Percentiles rank a stretch among this genome's conserved stretches.
Conservation (phyloP, 805 yeast genomes). For the Yamadazyma sp. region DNA sequence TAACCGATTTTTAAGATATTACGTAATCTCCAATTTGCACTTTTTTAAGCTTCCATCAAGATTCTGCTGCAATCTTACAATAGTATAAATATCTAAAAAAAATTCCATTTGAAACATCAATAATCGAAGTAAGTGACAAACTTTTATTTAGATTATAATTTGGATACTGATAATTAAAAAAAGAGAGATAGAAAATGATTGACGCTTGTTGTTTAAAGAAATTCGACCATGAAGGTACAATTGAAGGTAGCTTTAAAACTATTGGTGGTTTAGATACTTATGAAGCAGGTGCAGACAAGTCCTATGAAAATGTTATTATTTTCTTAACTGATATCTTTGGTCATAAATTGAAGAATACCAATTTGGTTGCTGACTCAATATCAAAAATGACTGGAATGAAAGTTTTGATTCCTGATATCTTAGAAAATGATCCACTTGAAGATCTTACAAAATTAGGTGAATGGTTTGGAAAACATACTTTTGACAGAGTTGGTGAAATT, state of each 20-base stretch:
- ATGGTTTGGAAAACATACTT: conserved; percentile 12
- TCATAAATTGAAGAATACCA: conserved; percentile 23
- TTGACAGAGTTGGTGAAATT: conserved; percentile 11
- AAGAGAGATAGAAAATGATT: background rate
- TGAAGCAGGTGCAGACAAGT: conserved; percentile 20
- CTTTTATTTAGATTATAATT: too few species aligned
- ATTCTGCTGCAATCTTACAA: too few species aligned
- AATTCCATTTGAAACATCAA: too few species aligned
- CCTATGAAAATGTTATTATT: conserved; percentile 20
- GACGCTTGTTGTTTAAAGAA: conserved; percentile 20
- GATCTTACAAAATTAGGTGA: conserved; percentile 3
- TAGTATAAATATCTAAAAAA: too few species aligned
- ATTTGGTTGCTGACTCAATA: conserved; percentile 27
- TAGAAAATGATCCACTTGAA: conserved; percentile 19
- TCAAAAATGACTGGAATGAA: conserved; percentile 13
- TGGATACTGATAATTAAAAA: too few species aligned
- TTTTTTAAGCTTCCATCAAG: too few species aligned
- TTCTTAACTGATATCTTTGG: conserved; percentile 29
- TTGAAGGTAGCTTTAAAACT: conserved; percentile 19
- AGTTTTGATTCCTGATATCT: conserved; percentile 30
- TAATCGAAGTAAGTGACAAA: too few species aligned
- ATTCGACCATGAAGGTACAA: conserved; percentile 26
- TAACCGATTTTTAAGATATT: too few species aligned
- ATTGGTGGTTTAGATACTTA: conserved; percentile 27
- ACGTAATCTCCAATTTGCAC: too few species aligned